Conservation (phyloP, 345 rosid species). For the Sonneratia caseolaris region DNA sequence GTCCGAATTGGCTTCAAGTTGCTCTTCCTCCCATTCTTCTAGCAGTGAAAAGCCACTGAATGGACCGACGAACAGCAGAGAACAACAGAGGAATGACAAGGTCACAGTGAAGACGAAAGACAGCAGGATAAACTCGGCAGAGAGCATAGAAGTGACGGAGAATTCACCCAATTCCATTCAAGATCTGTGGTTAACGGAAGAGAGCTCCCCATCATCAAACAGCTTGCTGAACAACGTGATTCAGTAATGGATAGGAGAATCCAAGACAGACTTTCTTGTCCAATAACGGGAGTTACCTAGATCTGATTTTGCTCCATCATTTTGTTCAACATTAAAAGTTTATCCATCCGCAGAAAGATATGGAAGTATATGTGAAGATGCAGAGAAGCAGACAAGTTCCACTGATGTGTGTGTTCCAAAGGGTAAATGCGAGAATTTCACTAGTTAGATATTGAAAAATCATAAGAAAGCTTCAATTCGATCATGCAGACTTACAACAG, state of each 20-base stretch:
- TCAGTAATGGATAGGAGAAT: conserved; percentile 12
- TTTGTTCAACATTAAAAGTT: background rate
- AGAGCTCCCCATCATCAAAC: conserved; percentile 46
- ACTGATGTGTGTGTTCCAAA: background rate
- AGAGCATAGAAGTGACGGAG: conserved; percentile 12
- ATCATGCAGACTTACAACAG: background rate
- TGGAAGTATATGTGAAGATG: background rate
- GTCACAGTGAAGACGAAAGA: conserved; percentile 4
- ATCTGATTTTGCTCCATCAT: background rate
- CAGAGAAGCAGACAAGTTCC: background rate
- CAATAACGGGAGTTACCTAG: too few relatives aligned
- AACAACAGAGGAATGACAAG: conserved; percentile 8
- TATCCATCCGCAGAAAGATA: background rate
- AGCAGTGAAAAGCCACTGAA: conserved; percentile 23
- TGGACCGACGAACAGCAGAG: conserved; percentile 7
- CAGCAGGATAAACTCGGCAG: conserved; percentile 16
- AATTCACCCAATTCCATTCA: conserved; percentile 31
- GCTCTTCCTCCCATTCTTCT: conserved; percentile 40
- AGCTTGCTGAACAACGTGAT: conserved; percentile 23
- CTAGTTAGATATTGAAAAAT: background rate
- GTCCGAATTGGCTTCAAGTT: conserved; percentile 30
- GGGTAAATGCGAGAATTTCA: background rate
- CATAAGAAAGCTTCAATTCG: background rate
- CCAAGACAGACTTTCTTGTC: background rate
- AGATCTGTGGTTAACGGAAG: conserved; percentile 41